Percentiles rank a stretch among this genome's conserved stretches.
These are phyloP conservation scores for Podospora pseudocomata DNA, from an alignment of 495 filamentous ascomycete species.

Conservation along the genomic window DNA sequence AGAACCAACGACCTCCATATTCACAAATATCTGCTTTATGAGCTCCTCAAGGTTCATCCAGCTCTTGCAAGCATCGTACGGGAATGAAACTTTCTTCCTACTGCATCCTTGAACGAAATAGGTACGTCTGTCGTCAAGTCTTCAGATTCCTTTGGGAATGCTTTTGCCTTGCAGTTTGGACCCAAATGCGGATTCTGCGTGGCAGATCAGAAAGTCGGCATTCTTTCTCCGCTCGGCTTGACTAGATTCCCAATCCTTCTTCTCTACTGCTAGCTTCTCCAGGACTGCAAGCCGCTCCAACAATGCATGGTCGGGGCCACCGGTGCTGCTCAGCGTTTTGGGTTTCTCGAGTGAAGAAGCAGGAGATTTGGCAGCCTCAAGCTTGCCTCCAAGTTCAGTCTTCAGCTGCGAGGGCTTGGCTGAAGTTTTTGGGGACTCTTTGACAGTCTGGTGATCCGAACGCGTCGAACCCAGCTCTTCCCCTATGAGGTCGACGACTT, in stretches of 20 bases:
- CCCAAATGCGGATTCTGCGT: background rate
- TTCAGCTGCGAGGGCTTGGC: background rate
- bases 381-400: background rate
- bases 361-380: background rate
- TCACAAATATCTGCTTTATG: no score
- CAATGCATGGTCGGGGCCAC: background rate
- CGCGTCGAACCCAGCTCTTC: background rate
- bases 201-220: background rate
- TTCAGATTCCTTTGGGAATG: no score
- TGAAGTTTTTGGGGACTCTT: background rate
- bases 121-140: no score
- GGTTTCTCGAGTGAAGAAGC: background rate
- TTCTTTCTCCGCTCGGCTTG: background rate
- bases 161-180: no score
- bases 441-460: background rate
- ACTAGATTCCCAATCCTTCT: background rate
- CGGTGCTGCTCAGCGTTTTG: background rate
- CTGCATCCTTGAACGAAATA: no score
- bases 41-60: no score
- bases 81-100: no score
- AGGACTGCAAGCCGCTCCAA: background rate
- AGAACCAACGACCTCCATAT: no score
- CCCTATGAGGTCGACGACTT: background rate
- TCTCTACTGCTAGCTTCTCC: background rate
- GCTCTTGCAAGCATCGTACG: no score